Evolutionary conservation across 495 filamentous ascomycete genomes (phyloP).

Genomic region (Aspergillus sclerotiicarbonarius): DNA sequence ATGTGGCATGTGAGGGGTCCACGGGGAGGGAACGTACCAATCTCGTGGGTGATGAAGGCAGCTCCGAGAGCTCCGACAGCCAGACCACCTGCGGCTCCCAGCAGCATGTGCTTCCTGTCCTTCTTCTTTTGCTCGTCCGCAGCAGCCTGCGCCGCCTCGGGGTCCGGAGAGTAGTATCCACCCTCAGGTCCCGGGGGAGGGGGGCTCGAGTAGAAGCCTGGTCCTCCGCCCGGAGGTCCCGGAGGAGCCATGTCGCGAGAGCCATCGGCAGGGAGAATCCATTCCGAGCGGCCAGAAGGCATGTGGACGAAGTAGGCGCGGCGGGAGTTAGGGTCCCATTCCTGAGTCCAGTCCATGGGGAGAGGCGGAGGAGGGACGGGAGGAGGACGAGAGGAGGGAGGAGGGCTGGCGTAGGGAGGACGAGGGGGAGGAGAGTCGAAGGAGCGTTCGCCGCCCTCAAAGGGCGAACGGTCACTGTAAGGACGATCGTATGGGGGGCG

Average conservation of each 20-base stretch:
- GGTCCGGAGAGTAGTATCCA: conserved; percentile 26
- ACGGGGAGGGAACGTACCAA: conserved; percentile 37
- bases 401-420: conserved; percentile 11
- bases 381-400: conserved; percentile 31
- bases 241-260: conserved; percentile 22
- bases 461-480: conserved; percentile 4
- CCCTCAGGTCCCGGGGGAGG: conserved; percentile 16
- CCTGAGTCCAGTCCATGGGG: conserved; percentile 57
- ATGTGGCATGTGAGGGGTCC: not conserved
- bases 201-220: conserved; percentile 12
- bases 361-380: conserved; percentile 47
- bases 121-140: conserved; percentile 43
- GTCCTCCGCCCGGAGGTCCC: conserved; percentile 16
- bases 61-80: conserved; percentile 57
- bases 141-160: conserved; percentile 7
- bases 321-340: conserved; percentile 55
- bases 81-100: conserved; percentile 52
- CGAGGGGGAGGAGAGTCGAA: conserved; percentile 12
- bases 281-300: conserved; percentile 58
- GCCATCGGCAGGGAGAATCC: conserved; percentile 44
- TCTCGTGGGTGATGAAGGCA: conserved; percentile 53
- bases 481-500: conserved; percentile 20
- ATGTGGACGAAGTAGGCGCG: conserved; percentile 62
- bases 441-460: conserved; percentile 10
- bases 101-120: conserved; percentile 41